phyloP scores from a whole-genome alignment of 306 rosid species.

The Prosopis cineraria region DNA sequence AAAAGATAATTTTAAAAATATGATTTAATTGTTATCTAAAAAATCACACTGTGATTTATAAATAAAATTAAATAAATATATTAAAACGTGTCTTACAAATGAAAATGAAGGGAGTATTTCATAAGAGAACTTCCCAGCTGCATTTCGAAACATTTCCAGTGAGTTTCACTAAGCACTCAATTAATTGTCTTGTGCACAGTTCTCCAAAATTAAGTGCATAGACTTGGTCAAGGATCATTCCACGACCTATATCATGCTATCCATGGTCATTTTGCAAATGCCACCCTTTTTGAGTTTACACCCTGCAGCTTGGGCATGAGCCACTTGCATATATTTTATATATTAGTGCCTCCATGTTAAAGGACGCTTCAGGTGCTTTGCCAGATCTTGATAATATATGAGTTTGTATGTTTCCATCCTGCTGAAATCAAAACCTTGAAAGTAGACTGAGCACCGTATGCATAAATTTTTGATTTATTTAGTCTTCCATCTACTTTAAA shows the following conservation, averaged over 20 bases:
- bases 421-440: not conserved
- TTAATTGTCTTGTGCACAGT: not conserved
- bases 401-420: not conserved
- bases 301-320: not conserved
- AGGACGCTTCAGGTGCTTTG: conserved; percentile 1
- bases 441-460: conserved; percentile 7
- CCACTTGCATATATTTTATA: not conserved
- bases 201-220: too few relatives aligned
- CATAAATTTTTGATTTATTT: not conserved
- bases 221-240: too few relatives aligned
- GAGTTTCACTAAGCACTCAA: conserved; percentile 2
- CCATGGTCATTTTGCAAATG: too few relatives aligned
- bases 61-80: too few relatives aligned
- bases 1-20: too few relatives aligned
- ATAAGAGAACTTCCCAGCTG: not conserved
- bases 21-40: too few relatives aligned
- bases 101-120: too few relatives aligned
- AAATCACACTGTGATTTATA: too few relatives aligned
- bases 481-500: too few relatives aligned
- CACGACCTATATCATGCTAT: too few relatives aligned
- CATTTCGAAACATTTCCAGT: not conserved
- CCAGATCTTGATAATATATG: conserved; percentile 5
- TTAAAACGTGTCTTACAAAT: too few relatives aligned
- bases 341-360: not conserved
- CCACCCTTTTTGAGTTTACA: too few relatives aligned